These are phyloP conservation scores for Mucor velutinosus DNA, from an alignment of 371 early-diverging fungal species.

Conservation along the genomic window DNA sequence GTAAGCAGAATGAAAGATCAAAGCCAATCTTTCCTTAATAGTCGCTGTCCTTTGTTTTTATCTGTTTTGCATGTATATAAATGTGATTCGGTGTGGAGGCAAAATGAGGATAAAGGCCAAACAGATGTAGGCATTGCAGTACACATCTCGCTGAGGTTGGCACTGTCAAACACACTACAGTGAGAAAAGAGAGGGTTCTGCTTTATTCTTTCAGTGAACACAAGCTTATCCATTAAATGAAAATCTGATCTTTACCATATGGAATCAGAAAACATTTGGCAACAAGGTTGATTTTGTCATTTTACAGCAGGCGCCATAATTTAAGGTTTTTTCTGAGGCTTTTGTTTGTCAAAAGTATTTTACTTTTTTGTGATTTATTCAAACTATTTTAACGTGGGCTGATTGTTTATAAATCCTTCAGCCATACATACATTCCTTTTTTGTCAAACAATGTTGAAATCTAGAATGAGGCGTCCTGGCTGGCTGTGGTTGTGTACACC, in stretches of 20 bases:
- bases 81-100: not conserved
- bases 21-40: not conserved
- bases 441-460: not conserved
- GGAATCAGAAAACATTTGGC: no score
- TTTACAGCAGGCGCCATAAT: not conserved
- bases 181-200: not conserved
- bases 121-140: no score
- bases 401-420: constrained; percentile 13
- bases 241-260: no score
- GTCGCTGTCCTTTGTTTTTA: not conserved
- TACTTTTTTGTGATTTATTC: not conserved
- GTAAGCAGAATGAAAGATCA: not conserved
- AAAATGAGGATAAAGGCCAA: not conserved
- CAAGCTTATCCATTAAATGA: no score
- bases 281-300: not conserved
- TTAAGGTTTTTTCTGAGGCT: constrained; percentile 10
- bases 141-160: not conserved
- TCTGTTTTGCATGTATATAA: not conserved
- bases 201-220: not conserved
- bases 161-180: not conserved
- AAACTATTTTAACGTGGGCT: constrained; percentile 15
- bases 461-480: constrained; percentile 7
- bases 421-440: constrained; percentile 7
- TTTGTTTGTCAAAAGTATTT: constrained; percentile 6
- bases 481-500: not conserved